These are phyloP conservation scores for Picochlorum sp. DNA, from an alignment of 139 green algal genomes.

Conservation along the genomic window DNA sequence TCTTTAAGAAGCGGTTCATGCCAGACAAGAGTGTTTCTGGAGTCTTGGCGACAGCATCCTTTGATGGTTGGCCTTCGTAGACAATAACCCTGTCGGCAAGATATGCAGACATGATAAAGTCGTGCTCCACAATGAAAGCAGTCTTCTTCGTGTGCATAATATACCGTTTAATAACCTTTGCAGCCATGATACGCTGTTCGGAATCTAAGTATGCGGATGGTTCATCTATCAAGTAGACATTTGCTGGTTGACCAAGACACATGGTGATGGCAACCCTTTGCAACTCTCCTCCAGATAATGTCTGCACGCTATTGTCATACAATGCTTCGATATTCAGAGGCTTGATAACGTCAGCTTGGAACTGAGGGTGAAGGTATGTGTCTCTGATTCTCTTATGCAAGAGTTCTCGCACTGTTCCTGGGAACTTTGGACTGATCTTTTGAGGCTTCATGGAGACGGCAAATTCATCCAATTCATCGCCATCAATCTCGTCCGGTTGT, in stretches of 20 bases:
- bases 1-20: constrained; percentile 89
- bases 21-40: constrained; percentile 76
- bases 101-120: constrained; percentile 99
- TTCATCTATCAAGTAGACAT: constrained; percentile 99
- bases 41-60: constrained; percentile 59
- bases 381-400: constrained; percentile 93
- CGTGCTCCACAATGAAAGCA: constrained; percentile 99
- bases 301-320: constrained; percentile 91
- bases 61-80: constrained; percentile 85
- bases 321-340: constrained; percentile 84
- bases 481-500: constrained; percentile 42
- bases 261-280: constrained; percentile 94
- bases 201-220: constrained; percentile 96
- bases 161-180: constrained; percentile 99
- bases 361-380: constrained; percentile 90
- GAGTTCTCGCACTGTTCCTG: constrained; percentile 75
- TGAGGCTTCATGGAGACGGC: constrained; percentile 97
- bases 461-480: constrained; percentile 71
- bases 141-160: constrained; percentile 99
- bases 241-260: constrained; percentile 83
- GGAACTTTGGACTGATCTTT: constrained; percentile 98
- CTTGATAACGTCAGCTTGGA: constrained; percentile 84
- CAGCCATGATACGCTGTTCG: constrained; percentile 95
- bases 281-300: constrained; percentile 85
- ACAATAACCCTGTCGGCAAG: constrained; percentile 95